Percentiles rank a stretch among this genome's conserved stretches.
Conservation (phyloP, 495 filamentous ascomycete genomes). For the Trichoderma asperelloides region DNA sequence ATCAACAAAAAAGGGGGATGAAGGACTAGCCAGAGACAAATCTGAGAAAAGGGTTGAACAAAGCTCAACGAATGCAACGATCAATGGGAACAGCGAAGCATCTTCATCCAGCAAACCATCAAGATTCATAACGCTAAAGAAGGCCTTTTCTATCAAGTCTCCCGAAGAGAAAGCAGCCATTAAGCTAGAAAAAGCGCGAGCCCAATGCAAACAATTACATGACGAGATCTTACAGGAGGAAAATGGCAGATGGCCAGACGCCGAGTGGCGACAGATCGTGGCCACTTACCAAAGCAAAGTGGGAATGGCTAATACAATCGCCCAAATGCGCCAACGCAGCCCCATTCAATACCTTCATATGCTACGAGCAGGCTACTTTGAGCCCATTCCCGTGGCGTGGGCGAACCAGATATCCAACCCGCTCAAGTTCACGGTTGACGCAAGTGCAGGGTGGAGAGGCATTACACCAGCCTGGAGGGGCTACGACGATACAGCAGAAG, state of each 20-base stretch:
- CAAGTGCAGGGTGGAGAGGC: slow-evolving; percentile 36
- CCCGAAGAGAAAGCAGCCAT: slow-evolving; percentile 26
- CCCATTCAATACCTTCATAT: slow-evolving; percentile 40
- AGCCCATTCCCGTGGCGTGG: slow-evolving; percentile 40
- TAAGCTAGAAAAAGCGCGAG: slow-evolving; percentile 11
- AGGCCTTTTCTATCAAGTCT: slow-evolving; percentile 29
- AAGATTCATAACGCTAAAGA: slow-evolving; percentile 26
- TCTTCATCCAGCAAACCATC: slow-evolving; percentile 13
- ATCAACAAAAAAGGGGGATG: neutral
- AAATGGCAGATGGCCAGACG: slow-evolving; percentile 32
- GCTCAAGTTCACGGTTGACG: slow-evolving; percentile 37
- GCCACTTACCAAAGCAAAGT: slow-evolving; percentile 31
- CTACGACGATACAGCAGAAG: slow-evolving; percentile 39
- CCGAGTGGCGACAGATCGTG: slow-evolving; percentile 28
- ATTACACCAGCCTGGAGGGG: slow-evolving; percentile 41
- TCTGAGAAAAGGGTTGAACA: neutral
- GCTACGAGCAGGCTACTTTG: slow-evolving; percentile 40
- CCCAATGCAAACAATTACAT: slow-evolving; percentile 15
- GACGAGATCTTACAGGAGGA: slow-evolving; percentile 33
- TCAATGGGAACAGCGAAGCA: neutral
- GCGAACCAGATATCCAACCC: slow-evolving; percentile 32
- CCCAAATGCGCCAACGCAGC: slow-evolving; percentile 24
- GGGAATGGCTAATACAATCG: slow-evolving; percentile 32
- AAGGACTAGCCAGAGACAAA: neutral
- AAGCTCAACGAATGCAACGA: neutral